phyloP scores from a whole-genome alignment of 108 stramenopile genomes.

The Stephanodiscus minutulus region DNA sequence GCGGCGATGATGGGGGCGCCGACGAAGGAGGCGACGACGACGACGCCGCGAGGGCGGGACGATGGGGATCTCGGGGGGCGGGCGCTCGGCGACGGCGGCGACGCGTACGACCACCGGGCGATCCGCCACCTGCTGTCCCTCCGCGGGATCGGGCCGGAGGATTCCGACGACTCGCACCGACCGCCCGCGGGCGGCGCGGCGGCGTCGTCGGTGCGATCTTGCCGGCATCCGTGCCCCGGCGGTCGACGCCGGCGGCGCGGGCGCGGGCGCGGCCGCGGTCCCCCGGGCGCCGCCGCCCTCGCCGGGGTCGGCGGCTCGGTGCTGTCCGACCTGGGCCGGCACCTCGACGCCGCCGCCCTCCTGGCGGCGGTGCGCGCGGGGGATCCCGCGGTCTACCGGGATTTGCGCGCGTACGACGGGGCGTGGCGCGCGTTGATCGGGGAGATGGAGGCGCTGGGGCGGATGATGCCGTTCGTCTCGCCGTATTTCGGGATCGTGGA shows the following conservation, averaged over 20 bases:
- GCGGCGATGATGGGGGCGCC: not conserved
- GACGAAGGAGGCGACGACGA: too few relatives aligned
- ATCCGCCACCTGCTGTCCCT: not conserved
- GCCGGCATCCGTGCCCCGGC: not conserved
- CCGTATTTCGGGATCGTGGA: slow-evolving; percentile 68
- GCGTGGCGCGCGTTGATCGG: slow-evolving; percentile 43
- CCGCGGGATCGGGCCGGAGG: too few relatives aligned
- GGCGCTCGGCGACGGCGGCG: not conserved
- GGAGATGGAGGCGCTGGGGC: slow-evolving; percentile 56
- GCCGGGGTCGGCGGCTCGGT: not conserved
- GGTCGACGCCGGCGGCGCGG: not conserved
- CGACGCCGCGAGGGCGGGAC: not conserved
- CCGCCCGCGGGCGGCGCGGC: too few relatives aligned
- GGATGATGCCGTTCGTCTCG: slow-evolving; percentile 55
- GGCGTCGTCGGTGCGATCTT: not conserved
- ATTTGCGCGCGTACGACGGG: slow-evolving; percentile 14
- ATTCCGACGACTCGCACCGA: too few relatives aligned
- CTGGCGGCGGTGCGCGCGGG: slow-evolving; percentile 19
- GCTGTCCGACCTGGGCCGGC: not conserved
- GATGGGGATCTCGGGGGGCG: slow-evolving; percentile 7
- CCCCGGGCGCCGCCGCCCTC: not conserved
- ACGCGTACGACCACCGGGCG: not conserved
- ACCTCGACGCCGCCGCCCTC: not conserved
- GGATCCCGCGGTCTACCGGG: slow-evolving; percentile 29
- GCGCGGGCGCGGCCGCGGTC: not conserved